phyloP scores from a whole-genome alignment of 495 filamentous ascomycete species.

The Talaromyces nanjingensis region DNA sequence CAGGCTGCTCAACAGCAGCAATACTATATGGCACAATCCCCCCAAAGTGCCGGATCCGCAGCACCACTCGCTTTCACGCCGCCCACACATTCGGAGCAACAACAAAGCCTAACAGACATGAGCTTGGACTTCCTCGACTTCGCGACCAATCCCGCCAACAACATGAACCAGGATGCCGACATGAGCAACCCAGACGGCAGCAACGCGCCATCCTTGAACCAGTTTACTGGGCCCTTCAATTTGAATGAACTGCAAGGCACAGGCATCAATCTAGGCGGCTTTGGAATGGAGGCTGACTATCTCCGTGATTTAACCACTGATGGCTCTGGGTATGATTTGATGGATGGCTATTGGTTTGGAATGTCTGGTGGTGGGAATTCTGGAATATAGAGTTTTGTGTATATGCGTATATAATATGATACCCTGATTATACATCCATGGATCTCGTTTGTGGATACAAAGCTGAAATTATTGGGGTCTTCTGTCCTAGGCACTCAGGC shows the following conservation, averaged over 20 bases:
- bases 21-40: conserved; percentile 35
- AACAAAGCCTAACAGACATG: conserved; percentile 24
- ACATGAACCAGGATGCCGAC: conserved; percentile 11
- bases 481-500: not conserved
- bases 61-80: conserved; percentile 12
- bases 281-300: conserved; percentile 64
- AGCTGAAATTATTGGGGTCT: not conserved
- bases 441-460: not conserved
- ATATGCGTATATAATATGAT: conserved; percentile 10
- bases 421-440: conserved; percentile 1
- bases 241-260: conserved; percentile 32
- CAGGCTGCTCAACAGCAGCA: conserved; percentile 22
- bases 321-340: conserved; percentile 70
- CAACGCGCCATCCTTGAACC: not conserved
- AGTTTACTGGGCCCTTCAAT: conserved; percentile 14
- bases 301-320: conserved; percentile 72
- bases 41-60: conserved; percentile 31
- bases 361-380: conserved; percentile 27
- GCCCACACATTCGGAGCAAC: conserved; percentile 7
- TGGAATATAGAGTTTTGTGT: conserved; percentile 16
- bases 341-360: conserved; percentile 92
- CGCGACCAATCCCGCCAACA: conserved; percentile 13
- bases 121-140: conserved; percentile 37
- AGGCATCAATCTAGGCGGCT: conserved; percentile 61
- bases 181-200: conserved; percentile 1